A percentile compares a stretch with the other conserved stretches of the same genome.
phyloP scores from a whole-genome alignment of 805 yeast genomes.

The Brettanomyces bruxellensis region DNA sequence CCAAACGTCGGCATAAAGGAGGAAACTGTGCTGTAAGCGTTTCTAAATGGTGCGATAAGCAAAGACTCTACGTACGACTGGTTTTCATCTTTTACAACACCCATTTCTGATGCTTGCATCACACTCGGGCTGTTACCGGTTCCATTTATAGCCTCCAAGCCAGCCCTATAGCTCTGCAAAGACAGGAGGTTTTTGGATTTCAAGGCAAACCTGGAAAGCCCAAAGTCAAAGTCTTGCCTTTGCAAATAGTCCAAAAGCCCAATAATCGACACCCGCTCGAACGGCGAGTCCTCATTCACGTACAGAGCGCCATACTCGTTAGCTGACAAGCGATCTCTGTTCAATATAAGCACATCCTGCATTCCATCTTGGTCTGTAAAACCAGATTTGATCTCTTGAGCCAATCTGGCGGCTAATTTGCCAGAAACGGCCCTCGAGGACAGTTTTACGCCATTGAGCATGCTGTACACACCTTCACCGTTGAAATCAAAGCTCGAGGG shows the following conservation, averaged over 20 bases:
- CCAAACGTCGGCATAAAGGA: constrained; percentile 14
- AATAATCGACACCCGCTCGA: constrained; percentile 12
- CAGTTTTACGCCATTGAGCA: constrained; percentile 19
- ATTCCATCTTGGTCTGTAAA: constrained; percentile 6
- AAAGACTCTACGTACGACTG: constrained; percentile 21
- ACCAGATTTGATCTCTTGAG: not conserved
- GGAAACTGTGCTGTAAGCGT: constrained; percentile 16
- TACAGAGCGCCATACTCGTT: constrained; percentile 25
- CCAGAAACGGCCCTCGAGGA: constrained; percentile 23
- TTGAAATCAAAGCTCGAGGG: constrained; percentile 15
- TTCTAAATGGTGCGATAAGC: constrained; percentile 20
- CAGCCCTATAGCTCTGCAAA: constrained; percentile 9
- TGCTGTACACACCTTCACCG: constrained; percentile 27
- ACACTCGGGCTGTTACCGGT: no score
- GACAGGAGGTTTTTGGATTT: constrained; percentile 20
- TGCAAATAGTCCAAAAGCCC: constrained; percentile 18
- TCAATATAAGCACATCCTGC: constrained; percentile 16
- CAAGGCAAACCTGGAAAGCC: constrained; percentile 19
- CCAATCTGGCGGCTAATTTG: constrained; percentile 10
- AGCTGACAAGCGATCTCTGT: constrained; percentile 23
- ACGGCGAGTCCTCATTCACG: constrained; percentile 11
- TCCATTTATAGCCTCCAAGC: no score
- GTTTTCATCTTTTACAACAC: constrained; percentile 15
- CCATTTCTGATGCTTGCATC: constrained; percentile 1
- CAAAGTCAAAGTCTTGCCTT: constrained; percentile 15